Percentiles rank a stretch among this genome's conserved stretches.
phyloP scores from a whole-genome alignment of 2,329 filamentous ascomycete species.

The Achaetomium macrosporum region DNA sequence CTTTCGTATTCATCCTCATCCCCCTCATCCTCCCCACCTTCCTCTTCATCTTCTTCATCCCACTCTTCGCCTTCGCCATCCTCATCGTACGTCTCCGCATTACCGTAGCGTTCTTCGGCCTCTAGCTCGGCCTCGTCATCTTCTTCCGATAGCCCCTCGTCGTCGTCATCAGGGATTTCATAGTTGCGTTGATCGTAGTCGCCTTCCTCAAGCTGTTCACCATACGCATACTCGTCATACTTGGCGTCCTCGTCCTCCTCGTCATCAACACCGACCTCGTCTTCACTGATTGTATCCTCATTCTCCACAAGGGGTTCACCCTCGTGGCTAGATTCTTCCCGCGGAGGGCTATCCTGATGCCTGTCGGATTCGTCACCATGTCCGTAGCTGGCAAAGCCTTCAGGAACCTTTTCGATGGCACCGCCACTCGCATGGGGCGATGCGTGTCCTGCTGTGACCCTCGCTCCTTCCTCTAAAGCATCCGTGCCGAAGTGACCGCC shows the following conservation, averaged over 20 bases:
- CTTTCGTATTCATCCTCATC: constrained; percentile 27
- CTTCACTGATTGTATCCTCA: constrained; percentile 1
- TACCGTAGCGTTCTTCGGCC: constrained; percentile 18
- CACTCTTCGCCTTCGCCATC: constrained; percentile 18
- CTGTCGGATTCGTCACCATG: not conserved
- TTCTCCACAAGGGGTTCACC: constrained; percentile 5
- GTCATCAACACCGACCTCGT: constrained; percentile 16
- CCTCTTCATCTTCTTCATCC: constrained; percentile 20
- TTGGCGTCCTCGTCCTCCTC: constrained; percentile 16
- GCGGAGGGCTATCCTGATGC: not conserved
- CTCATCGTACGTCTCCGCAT: constrained; percentile 18
- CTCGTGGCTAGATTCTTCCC: not conserved
- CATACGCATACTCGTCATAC: constrained; percentile 17
- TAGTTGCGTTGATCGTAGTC: constrained; percentile 28
- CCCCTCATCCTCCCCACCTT: constrained; percentile 14
- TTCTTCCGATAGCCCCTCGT: constrained; percentile 23
- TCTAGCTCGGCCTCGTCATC: constrained; percentile 22
- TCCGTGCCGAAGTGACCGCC: constrained; percentile 22
- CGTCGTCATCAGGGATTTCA: constrained; percentile 20
- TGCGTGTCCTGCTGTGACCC: constrained; percentile 9
- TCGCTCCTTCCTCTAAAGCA: constrained; percentile 19
- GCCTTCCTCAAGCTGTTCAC: constrained; percentile 22
- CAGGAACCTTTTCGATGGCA: constrained; percentile 15
- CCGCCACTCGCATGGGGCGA: constrained; percentile 14
- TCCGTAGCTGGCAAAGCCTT: constrained; percentile 25